These are phyloP conservation scores for Mortierella sp. DNA, from an alignment of 371 early-diverging fungal genomes.

Conservation along the genomic window DNA sequence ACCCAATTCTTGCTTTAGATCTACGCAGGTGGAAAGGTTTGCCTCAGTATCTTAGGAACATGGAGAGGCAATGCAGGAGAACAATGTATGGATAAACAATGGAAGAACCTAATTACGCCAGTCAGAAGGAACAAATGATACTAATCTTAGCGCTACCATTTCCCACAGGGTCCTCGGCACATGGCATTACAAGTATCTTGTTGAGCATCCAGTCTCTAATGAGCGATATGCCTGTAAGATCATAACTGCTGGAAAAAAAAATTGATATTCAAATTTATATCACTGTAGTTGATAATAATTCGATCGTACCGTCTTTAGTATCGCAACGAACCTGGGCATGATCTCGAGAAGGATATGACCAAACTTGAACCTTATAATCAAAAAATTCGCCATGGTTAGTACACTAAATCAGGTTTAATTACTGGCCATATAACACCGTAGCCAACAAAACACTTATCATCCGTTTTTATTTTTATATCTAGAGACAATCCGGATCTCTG, in stretches of 20 bases:
- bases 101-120: background rate
- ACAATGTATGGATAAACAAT: conserved; percentile 56
- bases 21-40: conserved; percentile 67
- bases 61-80: conserved; percentile 68
- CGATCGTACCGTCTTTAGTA: conserved; percentile 21
- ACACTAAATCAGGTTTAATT: background rate
- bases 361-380: conserved; percentile 64
- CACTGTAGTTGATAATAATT: background rate
- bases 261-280: background rate
- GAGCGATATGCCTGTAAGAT: conserved; percentile 61
- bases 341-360: conserved; percentile 57
- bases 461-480: conserved; percentile 2
- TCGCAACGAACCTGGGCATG: conserved; percentile 65
- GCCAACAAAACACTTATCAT: background rate
- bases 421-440: background rate
- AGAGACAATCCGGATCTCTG: conserved; percentile 69
- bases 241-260: background rate
- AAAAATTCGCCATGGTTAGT: conserved; percentile 67
- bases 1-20: conserved; percentile 24
- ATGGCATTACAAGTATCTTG: conserved; percentile 56
- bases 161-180: conserved; percentile 55
- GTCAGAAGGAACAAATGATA: background rate
- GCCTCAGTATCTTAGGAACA: conserved; percentile 65
- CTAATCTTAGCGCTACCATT: background rate
- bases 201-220: conserved; percentile 69